These are phyloP conservation scores for Verticillium alfalfae DNA, from an alignment of 2,329 filamentous ascomycete species.

Conservation along the genomic window DNA sequence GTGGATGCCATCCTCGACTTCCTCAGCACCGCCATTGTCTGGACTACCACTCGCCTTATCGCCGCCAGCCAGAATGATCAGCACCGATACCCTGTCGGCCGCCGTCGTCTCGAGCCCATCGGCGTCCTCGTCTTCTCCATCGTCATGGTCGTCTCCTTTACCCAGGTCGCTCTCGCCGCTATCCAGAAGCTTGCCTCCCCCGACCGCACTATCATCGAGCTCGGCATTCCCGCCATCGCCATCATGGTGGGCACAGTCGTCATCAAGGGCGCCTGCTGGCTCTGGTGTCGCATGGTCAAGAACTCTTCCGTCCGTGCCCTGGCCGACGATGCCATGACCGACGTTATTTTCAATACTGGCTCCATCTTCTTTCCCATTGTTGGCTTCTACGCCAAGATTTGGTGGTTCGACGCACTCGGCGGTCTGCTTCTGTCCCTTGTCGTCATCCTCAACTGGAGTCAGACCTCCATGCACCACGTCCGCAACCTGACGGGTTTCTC, in stretches of 20 bases:
- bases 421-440: slow-evolving; percentile 72
- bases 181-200: slow-evolving; percentile 54
- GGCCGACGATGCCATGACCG: slow-evolving; percentile 54
- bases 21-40: slow-evolving; percentile 74
- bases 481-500: slow-evolving; percentile 75
- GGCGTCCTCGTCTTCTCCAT: slow-evolving; percentile 78
- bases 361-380: slow-evolving; percentile 82
- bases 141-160: slow-evolving; percentile 82
- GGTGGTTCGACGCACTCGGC: slow-evolving; percentile 80
- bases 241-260: slow-evolving; percentile 81
- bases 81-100: slow-evolving; percentile 73
- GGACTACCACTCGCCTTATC: slow-evolving; percentile 71
- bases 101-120: slow-evolving; percentile 67
- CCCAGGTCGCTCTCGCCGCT: slow-evolving; percentile 70
- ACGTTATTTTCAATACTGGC: slow-evolving; percentile 87
- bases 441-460: slow-evolving; percentile 75
- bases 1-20: slow-evolving; percentile 79
- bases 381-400: slow-evolving; percentile 69
- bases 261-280: slow-evolving; percentile 77
- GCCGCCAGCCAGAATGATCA: slow-evolving; percentile 59
- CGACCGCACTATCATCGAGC: slow-evolving; percentile 64
- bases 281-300: slow-evolving; percentile 81
- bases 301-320: slow-evolving; percentile 84
- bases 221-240: slow-evolving; percentile 64
- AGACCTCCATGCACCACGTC: slow-evolving; percentile 70